A percentile compares a stretch with the other conserved stretches of the same genome.
Conservation (phyloP, 2,329 filamentous ascomycete species). For the Penicillium aurantiogriseum region DNA sequence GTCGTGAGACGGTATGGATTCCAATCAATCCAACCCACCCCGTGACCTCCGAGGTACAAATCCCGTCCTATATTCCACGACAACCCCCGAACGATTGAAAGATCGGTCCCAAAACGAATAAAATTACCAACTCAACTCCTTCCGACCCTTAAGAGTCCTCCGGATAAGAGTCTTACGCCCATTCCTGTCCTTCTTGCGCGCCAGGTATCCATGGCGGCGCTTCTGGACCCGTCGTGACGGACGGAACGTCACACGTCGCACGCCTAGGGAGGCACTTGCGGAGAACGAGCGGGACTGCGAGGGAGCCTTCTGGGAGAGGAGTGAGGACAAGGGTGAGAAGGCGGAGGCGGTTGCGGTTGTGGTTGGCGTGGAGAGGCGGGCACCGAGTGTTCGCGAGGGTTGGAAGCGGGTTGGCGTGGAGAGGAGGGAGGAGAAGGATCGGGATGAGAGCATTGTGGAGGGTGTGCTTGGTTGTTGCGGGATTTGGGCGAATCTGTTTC, state of each 20-base stretch:
- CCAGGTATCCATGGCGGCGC: constrained; percentile 60
- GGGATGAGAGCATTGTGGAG: constrained; percentile 36
- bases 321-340: constrained; percentile 18
- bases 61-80: neutral
- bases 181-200: constrained; percentile 52
- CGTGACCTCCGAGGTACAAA: neutral
- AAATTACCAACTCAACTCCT: constrained; percentile 51
- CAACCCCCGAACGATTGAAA: neutral
- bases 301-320: constrained; percentile 29
- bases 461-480: constrained; percentile 25
- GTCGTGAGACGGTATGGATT: neutral
- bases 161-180: constrained; percentile 56
- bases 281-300: constrained; percentile 43
- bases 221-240: constrained; percentile 61
- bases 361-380: constrained; percentile 17
- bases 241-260: constrained; percentile 56
- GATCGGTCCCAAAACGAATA: neutral
- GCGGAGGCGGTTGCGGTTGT: constrained; percentile 10
- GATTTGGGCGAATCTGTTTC: constrained; percentile 19
- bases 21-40: neutral
- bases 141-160: constrained; percentile 55
- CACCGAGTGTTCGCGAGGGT: constrained; percentile 30
- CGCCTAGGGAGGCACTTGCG: constrained; percentile 43
- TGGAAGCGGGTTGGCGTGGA: constrained; percentile 25
- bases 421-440: constrained; percentile 42